Percentiles rank a stretch among this genome's conserved stretches.
phyloP scores from a whole-genome alignment of 768 basidiomycete species.

The Leccinum fibrillosum region DNA sequence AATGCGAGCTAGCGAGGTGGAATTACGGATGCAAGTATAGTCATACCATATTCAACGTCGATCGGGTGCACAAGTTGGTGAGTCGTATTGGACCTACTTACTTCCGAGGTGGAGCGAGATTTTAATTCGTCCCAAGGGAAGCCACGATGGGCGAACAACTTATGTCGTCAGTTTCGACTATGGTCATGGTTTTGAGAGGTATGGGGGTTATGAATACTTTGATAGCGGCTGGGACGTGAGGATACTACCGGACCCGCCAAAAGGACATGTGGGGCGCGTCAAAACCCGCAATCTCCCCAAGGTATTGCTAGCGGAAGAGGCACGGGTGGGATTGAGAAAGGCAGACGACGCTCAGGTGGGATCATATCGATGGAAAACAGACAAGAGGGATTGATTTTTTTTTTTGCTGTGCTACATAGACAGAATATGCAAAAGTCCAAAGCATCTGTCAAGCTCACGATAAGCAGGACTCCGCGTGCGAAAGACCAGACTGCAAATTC shows the following conservation, averaged over 20 bases:
- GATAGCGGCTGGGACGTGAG: slow-evolving; percentile 9
- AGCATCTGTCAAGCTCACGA: slow-evolving; percentile 16
- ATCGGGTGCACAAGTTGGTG: slow-evolving; percentile 14
- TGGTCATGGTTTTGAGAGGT: slow-evolving; percentile 14
- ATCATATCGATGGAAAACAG: not conserved
- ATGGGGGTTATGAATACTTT: slow-evolving; percentile 11
- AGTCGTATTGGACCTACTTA: not conserved
- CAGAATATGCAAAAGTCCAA: slow-evolving; percentile 10
- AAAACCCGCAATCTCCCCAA: slow-evolving; percentile 8
- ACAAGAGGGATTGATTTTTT: not conserved
- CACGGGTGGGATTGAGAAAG: slow-evolving; percentile 1
- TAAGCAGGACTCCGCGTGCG: slow-evolving; percentile 4
- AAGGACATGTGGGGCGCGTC: not conserved
- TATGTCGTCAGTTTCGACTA: slow-evolving; percentile 10
- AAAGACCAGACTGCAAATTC: slow-evolving; percentile 10
- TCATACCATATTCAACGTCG: slow-evolving; percentile 18
- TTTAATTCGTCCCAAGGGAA: not conserved
- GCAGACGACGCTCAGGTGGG: slow-evolving; percentile 11
- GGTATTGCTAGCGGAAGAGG: slow-evolving; percentile 8
- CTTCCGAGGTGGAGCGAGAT: not conserved
- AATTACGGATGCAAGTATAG: slow-evolving; percentile 13
- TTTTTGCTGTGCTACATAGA: not conserved
- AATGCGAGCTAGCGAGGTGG: slow-evolving; percentile 5
- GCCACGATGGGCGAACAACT: slow-evolving; percentile 1
- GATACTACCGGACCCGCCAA: not conserved